Base-by-base conservation (phyloP, 148 eudicot genomes). In the Fagopyrum esculentum region DNA sequence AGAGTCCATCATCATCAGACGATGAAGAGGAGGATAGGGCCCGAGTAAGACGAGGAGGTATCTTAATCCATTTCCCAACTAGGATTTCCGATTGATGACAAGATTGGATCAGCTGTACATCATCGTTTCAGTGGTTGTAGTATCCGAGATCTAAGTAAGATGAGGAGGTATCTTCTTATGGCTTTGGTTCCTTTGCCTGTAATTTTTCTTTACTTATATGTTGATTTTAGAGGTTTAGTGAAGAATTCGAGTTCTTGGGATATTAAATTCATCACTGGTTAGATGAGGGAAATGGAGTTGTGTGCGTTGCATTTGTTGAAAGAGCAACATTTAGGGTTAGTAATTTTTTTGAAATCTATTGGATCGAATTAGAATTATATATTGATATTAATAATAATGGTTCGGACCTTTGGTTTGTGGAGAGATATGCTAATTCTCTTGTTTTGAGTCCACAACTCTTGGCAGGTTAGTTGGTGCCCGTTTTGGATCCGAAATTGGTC, bases 201-300 rank as follows among this genome's bases (percentile, higher is more conserved):
- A 49, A 52, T 89, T 63, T 11, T 87, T 69, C 63, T 87, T 17
- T 87, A 80, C 75, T 85, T 86, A 56, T 80, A 83, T 16, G 72
- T 87, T 10, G 89, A 85, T 77, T 15, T 87, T 64, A 77, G 81
- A 51, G 73, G 45, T 17, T 12, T 85, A 9, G 85, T 83, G 75
- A 79, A 77, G 30, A 77, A 56, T 54, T 71, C 83, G 35, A 61
- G 56, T 10, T 15, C 74, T 30, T 78, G 77, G 70, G 29, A 49
- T 54, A 6, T 45, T 46, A 74, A 76, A 45, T 52, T 64, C 22
- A 73, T 75, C 19, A 26, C 47, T 43, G 77, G 77, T 79, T 75
- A 76, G 9, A 87, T 88, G 91, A 90, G 89, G 13, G 88, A 90
- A 55, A 74, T 88, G 35, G 89, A 90, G 56, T 73, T 90, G 60